Evolutionary conservation across 179 eudicot species (phyloP), one percentile per base, ranked within the genome.

Genomic region (Sideroxylon spinosum): DNA sequence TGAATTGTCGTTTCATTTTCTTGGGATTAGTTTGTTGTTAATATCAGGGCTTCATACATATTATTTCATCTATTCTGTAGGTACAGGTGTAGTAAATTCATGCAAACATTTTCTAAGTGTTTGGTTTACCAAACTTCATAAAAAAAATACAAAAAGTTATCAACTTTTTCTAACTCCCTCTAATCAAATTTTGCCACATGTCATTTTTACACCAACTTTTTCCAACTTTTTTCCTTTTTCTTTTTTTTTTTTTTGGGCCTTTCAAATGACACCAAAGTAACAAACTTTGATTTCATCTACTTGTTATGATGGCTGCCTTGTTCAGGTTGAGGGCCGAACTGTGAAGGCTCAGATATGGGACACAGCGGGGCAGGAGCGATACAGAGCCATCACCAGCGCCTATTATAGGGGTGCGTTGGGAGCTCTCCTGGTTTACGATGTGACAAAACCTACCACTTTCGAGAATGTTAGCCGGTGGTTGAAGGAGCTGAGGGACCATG

Each of bases 331-430:
- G 69, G 89, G 89, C 48, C 84, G 86, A 79, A 88, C 89, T 44
- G 79, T 88, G 22, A 88, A 88, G 78, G 91, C 91, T 66, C 91
- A 88, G 75, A 88, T 88, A 72, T 88, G 89, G 91, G 91, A 88
- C 82, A 88, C 91, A 9, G 90, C 90, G 32, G 90, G 90, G 17
- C 90, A 88, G 68, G 90, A 88, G 82, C 82, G 90, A 71, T 88
- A 88, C 79, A 80, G 90, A 44, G 90, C 90, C 44, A 88, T 88
- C 69, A 88, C 90, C 32, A 88, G 90, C 73, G 90, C 90, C 26
- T 88, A 88, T 71, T 88, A 88, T 57, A 76, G 90, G 37, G 89
- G 90, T 62, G 90, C 90, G 25, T 68, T 88, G 7, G 90, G 90
- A 71, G 90, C 90, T 17, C 89, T 88, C 59, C 83, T 88, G 19